Percentiles rank a stretch among this genome's conserved stretches.
phyloP scores from a whole-genome alignment of 2,329 filamentous ascomycete species.

The Penicillium corylophilum region DNA sequence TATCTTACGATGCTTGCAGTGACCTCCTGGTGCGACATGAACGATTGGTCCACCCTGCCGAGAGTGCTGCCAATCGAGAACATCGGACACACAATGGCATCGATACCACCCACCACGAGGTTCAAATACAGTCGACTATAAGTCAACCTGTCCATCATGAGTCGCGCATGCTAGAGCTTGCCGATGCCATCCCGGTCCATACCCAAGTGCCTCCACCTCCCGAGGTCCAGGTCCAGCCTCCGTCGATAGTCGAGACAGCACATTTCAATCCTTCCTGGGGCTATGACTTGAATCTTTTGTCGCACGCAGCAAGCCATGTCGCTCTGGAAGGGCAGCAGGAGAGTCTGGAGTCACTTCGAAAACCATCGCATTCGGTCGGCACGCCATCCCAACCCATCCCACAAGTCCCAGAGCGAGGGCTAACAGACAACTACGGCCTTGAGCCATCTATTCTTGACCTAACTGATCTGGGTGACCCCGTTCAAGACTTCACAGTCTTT shows the following conservation, averaged over 20 bases:
- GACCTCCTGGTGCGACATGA: slow-evolving; percentile 52
- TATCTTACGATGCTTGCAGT: slow-evolving; percentile 30
- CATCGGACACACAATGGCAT: slow-evolving; percentile 32
- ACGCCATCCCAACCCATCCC: slow-evolving; percentile 36
- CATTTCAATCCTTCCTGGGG: slow-evolving; percentile 52
- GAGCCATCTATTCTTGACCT: slow-evolving; percentile 48
- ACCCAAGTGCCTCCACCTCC: slow-evolving; percentile 35
- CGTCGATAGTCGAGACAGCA: slow-evolving; percentile 43
- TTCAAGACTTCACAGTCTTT: slow-evolving; percentile 51
- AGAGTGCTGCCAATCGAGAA: slow-evolving; percentile 42
- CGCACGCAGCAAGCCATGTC: slow-evolving; percentile 51
- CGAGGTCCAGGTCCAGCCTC: slow-evolving; percentile 39
- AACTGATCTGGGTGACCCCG: slow-evolving; percentile 48
- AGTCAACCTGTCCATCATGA: slow-evolving; percentile 41
- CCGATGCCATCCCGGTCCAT: slow-evolving; percentile 45
- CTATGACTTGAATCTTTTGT: slow-evolving; percentile 51
- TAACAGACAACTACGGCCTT: slow-evolving; percentile 44
- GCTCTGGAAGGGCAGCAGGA: slow-evolving; percentile 48
- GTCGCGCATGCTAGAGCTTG: slow-evolving; percentile 47
- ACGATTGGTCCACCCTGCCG: slow-evolving; percentile 48
- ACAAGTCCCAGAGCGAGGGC: slow-evolving; percentile 36
- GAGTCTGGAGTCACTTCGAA: slow-evolving; percentile 38
- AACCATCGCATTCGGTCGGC: slow-evolving; percentile 33
- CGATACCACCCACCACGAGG: slow-evolving; percentile 31
- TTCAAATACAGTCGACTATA: slow-evolving; percentile 38